phyloP scores from a whole-genome alignment of 805 yeast genomes.

The Lipomyces yamanashiensis region DNA sequence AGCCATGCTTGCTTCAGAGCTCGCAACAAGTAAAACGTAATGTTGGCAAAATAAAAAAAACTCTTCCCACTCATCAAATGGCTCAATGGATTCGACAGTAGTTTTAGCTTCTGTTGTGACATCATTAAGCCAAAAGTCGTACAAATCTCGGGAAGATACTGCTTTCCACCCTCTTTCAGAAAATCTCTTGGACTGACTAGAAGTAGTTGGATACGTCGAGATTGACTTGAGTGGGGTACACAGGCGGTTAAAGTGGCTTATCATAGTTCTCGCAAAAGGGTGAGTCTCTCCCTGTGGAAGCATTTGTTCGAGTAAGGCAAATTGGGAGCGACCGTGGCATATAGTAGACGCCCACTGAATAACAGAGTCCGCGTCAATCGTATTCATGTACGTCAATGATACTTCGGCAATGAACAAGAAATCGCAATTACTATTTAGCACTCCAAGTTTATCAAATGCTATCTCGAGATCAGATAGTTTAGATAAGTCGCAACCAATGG shows the following conservation, averaged over 20 bases:
- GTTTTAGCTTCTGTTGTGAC: constrained; percentile 49
- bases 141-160: constrained; percentile 53
- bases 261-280: constrained; percentile 76
- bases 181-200: constrained; percentile 59
- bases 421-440: constrained; percentile 26
- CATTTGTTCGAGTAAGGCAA: constrained; percentile 71
- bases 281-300: constrained; percentile 66
- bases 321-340: constrained; percentile 56
- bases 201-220: constrained; percentile 55
- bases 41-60: constrained; percentile 76
- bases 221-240: constrained; percentile 74
- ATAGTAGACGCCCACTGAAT: constrained; percentile 53
- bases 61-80: constrained; percentile 86
- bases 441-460: constrained; percentile 36
- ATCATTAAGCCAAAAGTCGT: constrained; percentile 60
- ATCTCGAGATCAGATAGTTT: constrained; percentile 46
- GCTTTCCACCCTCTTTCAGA: constrained; percentile 50
- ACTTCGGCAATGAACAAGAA: constrained; percentile 77
- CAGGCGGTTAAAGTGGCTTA: constrained; percentile 67
- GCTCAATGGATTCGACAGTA: constrained; percentile 58
- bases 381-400: constrained; percentile 78
- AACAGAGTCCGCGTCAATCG: constrained; percentile 65
- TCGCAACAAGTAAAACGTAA: constrained; percentile 69
- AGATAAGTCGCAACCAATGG: constrained; percentile 71
- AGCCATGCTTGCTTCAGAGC: constrained; percentile 36